Percentiles rank a stretch among this genome's conserved stretches.
Evolutionary conservation across 2,329 filamentous ascomycete genomes (phyloP).

Genomic region (Penicillium nordicum): DNA sequence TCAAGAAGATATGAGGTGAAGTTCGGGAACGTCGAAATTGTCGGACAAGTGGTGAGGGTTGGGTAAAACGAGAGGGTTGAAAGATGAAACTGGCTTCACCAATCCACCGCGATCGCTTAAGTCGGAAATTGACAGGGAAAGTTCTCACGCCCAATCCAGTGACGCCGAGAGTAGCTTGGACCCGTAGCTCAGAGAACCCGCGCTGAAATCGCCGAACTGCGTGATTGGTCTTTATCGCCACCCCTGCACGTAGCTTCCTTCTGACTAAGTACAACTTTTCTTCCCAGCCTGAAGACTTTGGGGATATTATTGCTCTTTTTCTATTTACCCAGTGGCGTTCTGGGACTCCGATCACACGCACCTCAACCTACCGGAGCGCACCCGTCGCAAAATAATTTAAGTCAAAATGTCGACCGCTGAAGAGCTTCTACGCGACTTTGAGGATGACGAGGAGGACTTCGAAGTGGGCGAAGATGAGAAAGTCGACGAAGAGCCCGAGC

Average conservation of each 20-base stretch:
- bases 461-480: slow-evolving; percentile 63
- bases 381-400: background rate
- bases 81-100: background rate
- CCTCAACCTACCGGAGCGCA: background rate
- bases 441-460: slow-evolving; percentile 72
- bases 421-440: slow-evolving; percentile 87
- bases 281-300: slow-evolving; percentile 1
- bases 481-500: slow-evolving; percentile 57
- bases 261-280: slow-evolving; percentile 21
- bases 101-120: background rate
- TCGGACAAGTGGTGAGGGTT: background rate
- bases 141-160: slow-evolving; percentile 3
- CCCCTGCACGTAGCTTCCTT: slow-evolving; percentile 16
- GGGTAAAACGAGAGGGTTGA: background rate
- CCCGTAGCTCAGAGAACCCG: background rate
- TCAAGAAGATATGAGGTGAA: background rate
- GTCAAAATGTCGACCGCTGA: slow-evolving; percentile 80
- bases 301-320: slow-evolving; percentile 1
- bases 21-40: background rate
- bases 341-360: background rate
- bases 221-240: slow-evolving; percentile 18
- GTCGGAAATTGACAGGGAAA: background rate
- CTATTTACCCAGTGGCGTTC: background rate
- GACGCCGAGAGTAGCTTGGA: slow-evolving; percentile 2
- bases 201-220: slow-evolving; percentile 20